Conservation (phyloP, 495 filamentous ascomycete genomes). For the Hyaloscypha hepaticicola region DNA sequence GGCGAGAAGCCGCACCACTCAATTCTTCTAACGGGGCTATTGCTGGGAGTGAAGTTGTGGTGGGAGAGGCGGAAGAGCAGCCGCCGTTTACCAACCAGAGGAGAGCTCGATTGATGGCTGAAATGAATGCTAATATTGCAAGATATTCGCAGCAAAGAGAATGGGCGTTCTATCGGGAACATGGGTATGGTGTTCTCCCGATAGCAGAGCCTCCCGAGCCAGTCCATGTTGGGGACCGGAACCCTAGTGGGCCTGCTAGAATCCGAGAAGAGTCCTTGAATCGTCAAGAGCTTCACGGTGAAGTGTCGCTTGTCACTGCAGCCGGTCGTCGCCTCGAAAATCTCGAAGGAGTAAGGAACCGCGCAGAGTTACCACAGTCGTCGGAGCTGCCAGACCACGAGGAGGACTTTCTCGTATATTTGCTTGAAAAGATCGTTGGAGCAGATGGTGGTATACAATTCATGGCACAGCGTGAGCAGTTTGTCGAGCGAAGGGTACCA, state of each 20-base stretch:
- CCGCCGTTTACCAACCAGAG: neutral
- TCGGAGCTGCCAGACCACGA: no score
- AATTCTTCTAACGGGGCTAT: neutral
- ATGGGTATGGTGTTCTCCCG: neutral
- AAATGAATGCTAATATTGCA: slow-evolving; percentile 8
- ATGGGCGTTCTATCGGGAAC: neutral
- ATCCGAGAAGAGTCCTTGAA: no score
- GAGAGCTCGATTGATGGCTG: neutral
- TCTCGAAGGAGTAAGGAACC: no score
- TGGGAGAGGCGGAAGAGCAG: neutral
- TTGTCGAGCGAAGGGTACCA: no score
- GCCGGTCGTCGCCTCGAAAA: no score
- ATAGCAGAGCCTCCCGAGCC: neutral
- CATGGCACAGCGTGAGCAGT: no score
- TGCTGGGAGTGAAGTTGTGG: neutral
- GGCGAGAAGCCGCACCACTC: neutral
- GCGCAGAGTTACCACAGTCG: no score
- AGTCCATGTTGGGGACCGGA: neutral
- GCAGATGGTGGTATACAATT: no score
- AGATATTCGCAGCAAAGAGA: slow-evolving; percentile 1
- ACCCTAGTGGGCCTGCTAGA: neutral
- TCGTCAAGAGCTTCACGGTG: no score
- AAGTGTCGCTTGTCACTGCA: no score
- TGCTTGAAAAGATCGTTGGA: no score
- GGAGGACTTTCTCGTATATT: no score